Percentiles rank a stretch among this genome's conserved stretches.
phyloP scores from a whole-genome alignment of 345 rosid species.

The Anacardium occidentale region DNA sequence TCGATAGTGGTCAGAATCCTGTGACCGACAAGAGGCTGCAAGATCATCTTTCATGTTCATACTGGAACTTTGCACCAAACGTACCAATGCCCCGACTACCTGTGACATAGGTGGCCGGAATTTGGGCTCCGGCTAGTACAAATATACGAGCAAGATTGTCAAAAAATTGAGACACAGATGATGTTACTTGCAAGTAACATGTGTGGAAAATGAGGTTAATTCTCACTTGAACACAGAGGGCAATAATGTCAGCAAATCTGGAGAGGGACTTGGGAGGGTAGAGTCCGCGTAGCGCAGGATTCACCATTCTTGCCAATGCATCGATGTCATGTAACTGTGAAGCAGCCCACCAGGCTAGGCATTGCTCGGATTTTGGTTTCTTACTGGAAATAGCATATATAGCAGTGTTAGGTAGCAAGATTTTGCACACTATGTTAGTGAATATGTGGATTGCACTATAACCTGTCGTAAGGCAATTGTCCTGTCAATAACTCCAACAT shows the following conservation, averaged over 20 bases:
- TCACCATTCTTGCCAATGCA: slow-evolving; percentile 68
- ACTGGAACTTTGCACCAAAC: slow-evolving; percentile 55
- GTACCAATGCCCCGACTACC: slow-evolving; percentile 79
- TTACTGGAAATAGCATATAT: slow-evolving; percentile 32
- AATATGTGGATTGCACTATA: not conserved
- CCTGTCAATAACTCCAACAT: slow-evolving; percentile 91
- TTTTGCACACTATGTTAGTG: not conserved
- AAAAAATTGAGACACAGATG: not conserved
- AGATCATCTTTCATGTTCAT: slow-evolving; percentile 57
- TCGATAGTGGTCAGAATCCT: slow-evolving; percentile 44
- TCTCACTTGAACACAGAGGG: slow-evolving; percentile 78
- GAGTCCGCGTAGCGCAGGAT: slow-evolving; percentile 91
- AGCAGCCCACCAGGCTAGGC: slow-evolving; percentile 79
- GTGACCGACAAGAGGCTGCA: slow-evolving; percentile 46
- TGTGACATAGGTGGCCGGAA: slow-evolving; percentile 83
- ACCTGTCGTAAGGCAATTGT: slow-evolving; percentile 82
- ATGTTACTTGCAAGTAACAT: not conserved
- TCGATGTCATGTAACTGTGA: slow-evolving; percentile 71
- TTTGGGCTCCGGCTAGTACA: slow-evolving; percentile 64
- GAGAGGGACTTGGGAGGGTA: slow-evolving; percentile 78
- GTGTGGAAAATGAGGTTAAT: not conserved
- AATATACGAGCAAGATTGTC: not conserved
- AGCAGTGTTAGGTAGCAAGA: not conserved
- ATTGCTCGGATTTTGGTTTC: slow-evolving; percentile 67
- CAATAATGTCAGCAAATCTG: slow-evolving; percentile 69